Percentiles rank a stretch among this genome's conserved stretches.
These are phyloP conservation scores for Cytospora leucostoma DNA, from an alignment of 2,329 filamentous ascomycete species.

Conservation along the genomic window DNA sequence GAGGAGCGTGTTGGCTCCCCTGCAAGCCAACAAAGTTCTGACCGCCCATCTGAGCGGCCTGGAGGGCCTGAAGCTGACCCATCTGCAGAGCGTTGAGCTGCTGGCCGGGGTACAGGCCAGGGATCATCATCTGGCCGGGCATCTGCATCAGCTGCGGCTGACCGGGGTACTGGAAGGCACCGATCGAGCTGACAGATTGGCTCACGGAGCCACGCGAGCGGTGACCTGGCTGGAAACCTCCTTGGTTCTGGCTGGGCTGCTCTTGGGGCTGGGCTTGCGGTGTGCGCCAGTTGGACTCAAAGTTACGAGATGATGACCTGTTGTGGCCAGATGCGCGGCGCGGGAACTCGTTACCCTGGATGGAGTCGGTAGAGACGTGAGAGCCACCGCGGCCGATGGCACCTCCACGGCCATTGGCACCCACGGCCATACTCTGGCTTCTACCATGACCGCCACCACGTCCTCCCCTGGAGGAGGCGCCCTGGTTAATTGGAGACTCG, in stretches of 20 bases:
- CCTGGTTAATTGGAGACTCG: conserved; percentile 44
- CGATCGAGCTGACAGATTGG: conserved; percentile 79
- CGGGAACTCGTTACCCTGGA: conserved; percentile 62
- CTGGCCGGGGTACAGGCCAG: conserved; percentile 81
- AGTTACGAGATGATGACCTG: conserved; percentile 85
- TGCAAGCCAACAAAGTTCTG: conserved; percentile 71
- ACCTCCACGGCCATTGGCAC: conserved; percentile 60
- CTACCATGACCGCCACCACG: conserved; percentile 66
- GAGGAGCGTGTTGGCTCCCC: conserved; percentile 72
- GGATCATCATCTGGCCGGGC: conserved; percentile 82
- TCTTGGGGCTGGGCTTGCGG: conserved; percentile 71
- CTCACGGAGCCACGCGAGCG: conserved; percentile 82
- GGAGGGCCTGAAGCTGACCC: conserved; percentile 86
- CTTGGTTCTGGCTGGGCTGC: conserved; percentile 53
- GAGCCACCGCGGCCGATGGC: conserved; percentile 65
- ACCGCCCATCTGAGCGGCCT: conserved; percentile 80
- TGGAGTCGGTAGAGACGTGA: conserved; percentile 56
- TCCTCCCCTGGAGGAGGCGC: conserved; percentile 52
- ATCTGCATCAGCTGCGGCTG: conserved; percentile 88
- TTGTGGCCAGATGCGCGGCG: conserved; percentile 81
- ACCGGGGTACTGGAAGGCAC: conserved; percentile 83
- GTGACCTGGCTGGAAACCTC: conserved; percentile 89
- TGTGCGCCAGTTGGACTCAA: conserved; percentile 97
- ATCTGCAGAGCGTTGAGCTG: conserved; percentile 86
- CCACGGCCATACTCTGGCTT: conserved; percentile 89